Base-by-base conservation (phyloP, 2,329 filamentous ascomycete genomes). In the Chaetomium globosum region DNA sequence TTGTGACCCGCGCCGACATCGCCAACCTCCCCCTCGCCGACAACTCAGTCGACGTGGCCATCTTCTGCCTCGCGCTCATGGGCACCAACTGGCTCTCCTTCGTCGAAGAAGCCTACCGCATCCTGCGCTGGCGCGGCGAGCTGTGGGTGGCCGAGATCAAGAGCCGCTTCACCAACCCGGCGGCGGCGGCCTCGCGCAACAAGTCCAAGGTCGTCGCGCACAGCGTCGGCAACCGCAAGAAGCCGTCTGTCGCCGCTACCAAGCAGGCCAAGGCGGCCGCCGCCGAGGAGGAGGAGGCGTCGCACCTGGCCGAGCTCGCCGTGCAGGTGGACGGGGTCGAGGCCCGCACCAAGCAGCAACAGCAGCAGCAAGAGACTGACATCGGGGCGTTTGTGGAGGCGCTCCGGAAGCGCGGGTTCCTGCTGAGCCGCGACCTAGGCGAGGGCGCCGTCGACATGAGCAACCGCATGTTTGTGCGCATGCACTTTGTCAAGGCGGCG, bases 401-500 rank as follows among this genome's bases (percentile, higher is more conserved):
- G 0, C 84, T 98, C 68, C 81, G 84, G 59, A 87, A 88, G 71
- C 84, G 93, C 23, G 95, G 95, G 0, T 97, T 99, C 73, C 82
- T 93, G n/a, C 83, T 97, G 33, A 89, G 90, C 71, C 86, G 86
- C 9, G 85, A 84, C 71, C 84, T 80, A 68, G 77, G 77, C 28
- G 74, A 77, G 55, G 60, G 64, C 21, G 86, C 89, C 0, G 83
- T 96, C 10, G 93, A 99, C 79, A 80, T 96, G 73, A 86, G 85
- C 63, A 99, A 99, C 80, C 96, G 90, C 80, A 99, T 99, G 95
- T 99, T 99, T 80, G 94, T 98, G 71, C 92, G 90, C 80, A 94
- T 99, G 92, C 87, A 90, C 72, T 99, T 99, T 77, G 82, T 93
- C 72, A 99, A 98, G 80, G 87, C 85, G n/a, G 87, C 87, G 23